These are phyloP conservation scores for Aspergillus pseudotamarii DNA, from an alignment of 2,329 filamentous ascomycete genomes.

Conservation along the genomic window DNA sequence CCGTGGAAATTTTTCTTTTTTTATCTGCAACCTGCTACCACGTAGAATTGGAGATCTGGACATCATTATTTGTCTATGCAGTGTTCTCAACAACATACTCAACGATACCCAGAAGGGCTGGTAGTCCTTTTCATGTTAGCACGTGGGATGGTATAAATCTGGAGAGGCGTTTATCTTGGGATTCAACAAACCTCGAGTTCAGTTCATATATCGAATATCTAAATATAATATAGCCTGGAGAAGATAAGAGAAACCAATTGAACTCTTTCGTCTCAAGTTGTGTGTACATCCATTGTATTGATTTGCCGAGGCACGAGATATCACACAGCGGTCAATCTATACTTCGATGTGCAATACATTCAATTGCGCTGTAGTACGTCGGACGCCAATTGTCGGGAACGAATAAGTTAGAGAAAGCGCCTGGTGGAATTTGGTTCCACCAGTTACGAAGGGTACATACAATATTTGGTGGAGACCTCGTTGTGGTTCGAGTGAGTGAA, in stretches of 20 bases:
- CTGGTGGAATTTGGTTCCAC: background rate
- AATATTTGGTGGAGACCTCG: background rate
- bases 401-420: background rate
- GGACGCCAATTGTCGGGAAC: background rate
- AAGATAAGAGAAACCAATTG: background rate
- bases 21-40: background rate
- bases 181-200: slow-evolving; percentile 31
- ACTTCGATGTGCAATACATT: background rate
- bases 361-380: background rate
- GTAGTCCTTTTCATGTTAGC: slow-evolving; percentile 18
- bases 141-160: slow-evolving; percentile 10
- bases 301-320: background rate
- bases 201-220: background rate
- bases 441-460: background rate
- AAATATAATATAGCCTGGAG: background rate
- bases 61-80: background rate
- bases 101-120: slow-evolving; percentile 16
- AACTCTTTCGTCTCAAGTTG: background rate
- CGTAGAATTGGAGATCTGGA: background rate
- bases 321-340: background rate
- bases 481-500: background rate
- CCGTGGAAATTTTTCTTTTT: background rate
- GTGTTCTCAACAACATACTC: slow-evolving; percentile 25
- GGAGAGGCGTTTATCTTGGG: slow-evolving; percentile 17
- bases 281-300: background rate